Evolutionary conservation across 192 early-diverging fungal species (phyloP).

Genomic region (Coemansia sp.): DNA sequence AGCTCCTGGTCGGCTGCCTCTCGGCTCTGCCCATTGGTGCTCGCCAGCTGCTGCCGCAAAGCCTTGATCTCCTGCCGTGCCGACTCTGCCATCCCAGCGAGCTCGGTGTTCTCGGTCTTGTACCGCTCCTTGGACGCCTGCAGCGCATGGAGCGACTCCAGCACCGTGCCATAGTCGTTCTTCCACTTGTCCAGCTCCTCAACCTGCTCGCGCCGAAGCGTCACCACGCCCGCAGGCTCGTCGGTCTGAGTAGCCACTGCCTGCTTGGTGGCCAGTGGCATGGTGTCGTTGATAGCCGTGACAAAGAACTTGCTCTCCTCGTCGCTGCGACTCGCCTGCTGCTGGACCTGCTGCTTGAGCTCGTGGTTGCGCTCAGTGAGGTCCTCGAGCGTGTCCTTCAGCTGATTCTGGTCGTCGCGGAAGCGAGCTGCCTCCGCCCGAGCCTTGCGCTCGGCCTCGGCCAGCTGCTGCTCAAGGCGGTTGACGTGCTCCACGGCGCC

Average conservation of each 20-base stretch:
- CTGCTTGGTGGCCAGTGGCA: neutral
- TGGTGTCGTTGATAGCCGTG: slow-evolving; percentile 21
- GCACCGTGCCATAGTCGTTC: slow-evolving; percentile 12
- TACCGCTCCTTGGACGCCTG: slow-evolving; percentile 21
- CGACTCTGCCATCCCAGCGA: slow-evolving; percentile 5
- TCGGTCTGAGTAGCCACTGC: neutral
- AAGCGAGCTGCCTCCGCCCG: neutral
- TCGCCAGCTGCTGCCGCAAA: slow-evolving; percentile 15
- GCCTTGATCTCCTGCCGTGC: slow-evolving; percentile 18
- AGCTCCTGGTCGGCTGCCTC: slow-evolving; percentile 4
- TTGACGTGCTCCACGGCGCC: neutral
- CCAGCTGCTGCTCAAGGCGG: slow-evolving; percentile 4
- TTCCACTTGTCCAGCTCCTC: slow-evolving; percentile 16
- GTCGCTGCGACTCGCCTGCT: neutral
- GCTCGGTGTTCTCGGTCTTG: slow-evolving; percentile 15
- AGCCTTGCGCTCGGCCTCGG: slow-evolving; percentile 2
- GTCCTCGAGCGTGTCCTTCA: slow-evolving; percentile 20
- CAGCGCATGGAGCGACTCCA: slow-evolving; percentile 11
- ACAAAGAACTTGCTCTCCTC: slow-evolving; percentile 28
- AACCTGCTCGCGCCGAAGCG: slow-evolving; percentile 18
- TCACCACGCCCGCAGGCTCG: neutral
- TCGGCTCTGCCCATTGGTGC: neutral
- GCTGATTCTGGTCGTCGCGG: neutral
- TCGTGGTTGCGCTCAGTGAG: slow-evolving; percentile 32
- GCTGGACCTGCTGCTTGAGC: slow-evolving; percentile 14